phyloP scores from a whole-genome alignment of 2,329 filamentous ascomycete genomes.

The Fusarium penzigii region DNA sequence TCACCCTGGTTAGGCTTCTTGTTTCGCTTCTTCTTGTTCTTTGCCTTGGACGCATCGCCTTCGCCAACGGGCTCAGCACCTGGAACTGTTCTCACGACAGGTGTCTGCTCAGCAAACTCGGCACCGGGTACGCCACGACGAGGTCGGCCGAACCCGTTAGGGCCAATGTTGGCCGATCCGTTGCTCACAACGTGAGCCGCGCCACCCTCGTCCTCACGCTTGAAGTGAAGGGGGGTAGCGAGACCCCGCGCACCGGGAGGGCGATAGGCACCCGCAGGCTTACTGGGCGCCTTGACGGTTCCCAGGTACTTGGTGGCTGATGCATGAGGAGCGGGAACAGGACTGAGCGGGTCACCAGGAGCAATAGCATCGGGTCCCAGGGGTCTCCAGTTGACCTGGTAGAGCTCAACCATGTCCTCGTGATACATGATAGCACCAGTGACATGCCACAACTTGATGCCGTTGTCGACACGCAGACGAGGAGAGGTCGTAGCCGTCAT shows the following conservation, averaged over 20 bases:
- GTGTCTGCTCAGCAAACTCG: conserved; percentile 66
- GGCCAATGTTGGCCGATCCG: conserved; percentile 67
- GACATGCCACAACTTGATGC: conserved; percentile 92
- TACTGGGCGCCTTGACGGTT: conserved; percentile 90
- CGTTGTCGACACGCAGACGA: conserved; percentile 93
- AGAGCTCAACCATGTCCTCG: conserved; percentile 91
- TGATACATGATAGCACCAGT: conserved; percentile 89
- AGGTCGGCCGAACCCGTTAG: conserved; percentile 77
- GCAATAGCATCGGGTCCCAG: conserved; percentile 61
- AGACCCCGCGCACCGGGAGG: conserved; percentile 90
- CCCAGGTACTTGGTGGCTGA: conserved; percentile 82
- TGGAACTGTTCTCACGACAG: conserved; percentile 68
- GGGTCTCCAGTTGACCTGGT: conserved; percentile 87
- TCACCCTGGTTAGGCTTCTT: conserved; percentile 87
- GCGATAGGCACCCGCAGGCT: conserved; percentile 95
- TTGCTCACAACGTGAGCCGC: conserved; percentile 82
- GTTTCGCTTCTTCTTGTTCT: conserved; percentile 97
- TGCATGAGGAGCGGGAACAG: conserved; percentile 74
- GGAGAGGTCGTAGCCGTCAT: conserved; percentile 98
- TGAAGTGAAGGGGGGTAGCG: conserved; percentile 89
- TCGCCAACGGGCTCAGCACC: conserved; percentile 63
- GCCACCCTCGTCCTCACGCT: conserved; percentile 95
- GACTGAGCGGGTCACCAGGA: conserved; percentile 69
- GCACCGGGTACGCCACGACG: conserved; percentile 86
- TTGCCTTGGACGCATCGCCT: conserved; percentile 80